A percentile compares a stretch with the other conserved stretches of the same genome.
Evolutionary conservation across 345 rosid genomes (phyloP).

Genomic region (Eucalyptus marginata): DNA sequence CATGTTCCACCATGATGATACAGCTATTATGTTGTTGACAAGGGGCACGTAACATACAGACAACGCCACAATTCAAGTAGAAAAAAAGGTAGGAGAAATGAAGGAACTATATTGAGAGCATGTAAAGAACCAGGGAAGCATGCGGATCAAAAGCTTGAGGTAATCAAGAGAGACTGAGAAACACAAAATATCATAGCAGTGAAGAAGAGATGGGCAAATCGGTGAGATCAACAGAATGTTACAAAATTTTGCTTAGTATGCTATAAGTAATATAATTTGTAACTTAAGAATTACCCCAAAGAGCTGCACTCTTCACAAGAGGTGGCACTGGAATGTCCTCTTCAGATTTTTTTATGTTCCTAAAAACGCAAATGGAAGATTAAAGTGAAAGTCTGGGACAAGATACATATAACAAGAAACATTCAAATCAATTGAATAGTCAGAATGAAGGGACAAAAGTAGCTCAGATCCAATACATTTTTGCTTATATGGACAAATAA

Average conservation of each 20-base stretch:
- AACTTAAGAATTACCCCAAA: conserved; percentile 54
- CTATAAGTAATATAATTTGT: neutral
- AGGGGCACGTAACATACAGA: neutral
- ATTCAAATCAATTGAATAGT: neutral
- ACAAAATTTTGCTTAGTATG: neutral
- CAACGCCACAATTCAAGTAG: neutral
- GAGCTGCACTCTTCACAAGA: conserved; percentile 81
- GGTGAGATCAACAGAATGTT: neutral
- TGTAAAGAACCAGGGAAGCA: neutral
- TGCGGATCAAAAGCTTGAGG: neutral
- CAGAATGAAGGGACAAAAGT: neutral
- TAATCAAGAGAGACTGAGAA: neutral
- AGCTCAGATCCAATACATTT: neutral
- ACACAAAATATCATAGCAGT: neutral
- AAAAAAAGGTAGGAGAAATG: neutral
- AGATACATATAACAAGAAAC: neutral
- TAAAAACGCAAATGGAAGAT: neutral
- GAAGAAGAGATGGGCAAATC: neutral
- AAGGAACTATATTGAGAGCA: neutral
- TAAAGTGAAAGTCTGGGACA: neutral
- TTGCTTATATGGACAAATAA: neutral
- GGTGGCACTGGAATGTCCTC: conserved; percentile 88
- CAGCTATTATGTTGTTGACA: neutral
- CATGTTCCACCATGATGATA: neutral
- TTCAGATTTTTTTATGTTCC: conserved; percentile 73